Evolutionary conservation across 129 eudicot species (phyloP), one percentile per base, ranked within the genome.

Genomic region (Tagetes patula): DNA sequence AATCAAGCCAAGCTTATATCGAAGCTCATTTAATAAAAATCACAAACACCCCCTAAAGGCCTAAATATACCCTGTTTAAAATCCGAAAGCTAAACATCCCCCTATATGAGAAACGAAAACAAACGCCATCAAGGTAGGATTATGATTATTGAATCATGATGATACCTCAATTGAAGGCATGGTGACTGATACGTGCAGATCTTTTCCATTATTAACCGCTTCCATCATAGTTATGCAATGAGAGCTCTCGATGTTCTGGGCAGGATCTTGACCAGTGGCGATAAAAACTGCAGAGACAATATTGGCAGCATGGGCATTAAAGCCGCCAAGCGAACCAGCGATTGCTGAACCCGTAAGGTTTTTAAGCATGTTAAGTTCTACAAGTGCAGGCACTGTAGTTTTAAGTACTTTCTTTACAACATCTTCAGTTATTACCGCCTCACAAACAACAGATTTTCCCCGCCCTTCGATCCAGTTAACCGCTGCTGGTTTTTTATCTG

Each of bases 181-280:
- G 6, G 95, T 85, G 55, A 88, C 95, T 4, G 95, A 88, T 41
- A 88, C 20, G 45, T 88, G 95, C 67, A 88, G 83, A 65, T 88
- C 91, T 72, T 77, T 85, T 14, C 91, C 91, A 74, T 85, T 72
- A 66, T 88, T 88, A 33, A 88, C 71, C 1, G 95, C 86, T 64
- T 88, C 95, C 91, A 88, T 85, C 95, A 88, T 88, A 49, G 95
- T 85, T 69, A 88, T 70, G 77, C 95, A 88, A 70, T 88, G 95
- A 67, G 95, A 88, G 73, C 95, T 88, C 72, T 88, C 95, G 6
- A 88, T 85, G 49, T 88, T 88, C 67, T 88, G 95, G 12, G 95
- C 95, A 3, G 95, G 95, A 68, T 88, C 95, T 77, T 88, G 95
- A 58, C 95, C 95, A 3, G 95, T 88, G 70, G 95, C 95, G 69